These are phyloP conservation scores for Epicoccum nigrum DNA, from an alignment of 2,329 filamentous ascomycete genomes.

Conservation along the genomic window DNA sequence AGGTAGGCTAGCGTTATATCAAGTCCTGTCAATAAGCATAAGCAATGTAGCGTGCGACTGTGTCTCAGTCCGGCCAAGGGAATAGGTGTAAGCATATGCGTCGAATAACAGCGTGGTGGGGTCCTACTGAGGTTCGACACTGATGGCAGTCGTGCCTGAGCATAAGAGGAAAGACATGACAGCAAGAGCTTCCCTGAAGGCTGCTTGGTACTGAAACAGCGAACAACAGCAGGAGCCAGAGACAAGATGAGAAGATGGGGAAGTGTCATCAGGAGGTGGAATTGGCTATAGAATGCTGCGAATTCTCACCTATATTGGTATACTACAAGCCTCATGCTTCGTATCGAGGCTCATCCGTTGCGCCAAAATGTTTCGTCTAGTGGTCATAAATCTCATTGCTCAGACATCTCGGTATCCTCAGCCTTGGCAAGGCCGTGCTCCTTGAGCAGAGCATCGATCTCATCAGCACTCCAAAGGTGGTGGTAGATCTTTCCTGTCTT, in stretches of 20 bases:
- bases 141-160: slow-evolving; percentile 2
- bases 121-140: background rate
- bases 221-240: background rate
- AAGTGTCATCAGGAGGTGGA: slow-evolving; percentile 32
- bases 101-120: background rate
- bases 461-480: slow-evolving; percentile 94
- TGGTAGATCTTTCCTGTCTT: slow-evolving; percentile 97
- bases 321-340: slow-evolving; percentile 41
- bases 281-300: slow-evolving; percentile 34
- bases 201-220: background rate
- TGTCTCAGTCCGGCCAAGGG: slow-evolving; percentile 3
- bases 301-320: slow-evolving; percentile 40
- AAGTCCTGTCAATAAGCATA: slow-evolving; percentile 14
- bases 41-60: slow-evolving; percentile 25
- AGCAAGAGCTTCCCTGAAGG: no score
- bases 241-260: background rate
- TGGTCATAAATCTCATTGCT: slow-evolving; percentile 37
- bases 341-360: slow-evolving; percentile 31
- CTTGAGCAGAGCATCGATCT: slow-evolving; percentile 92
- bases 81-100: slow-evolving; percentile 13
- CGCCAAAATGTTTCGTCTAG: slow-evolving; percentile 27
- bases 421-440: slow-evolving; percentile 90
- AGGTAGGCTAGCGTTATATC: slow-evolving; percentile 22
- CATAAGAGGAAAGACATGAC: no score
- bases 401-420: slow-evolving; percentile 46